phyloP scores from a whole-genome alignment of 805 yeast genomes.

The Spathaspora passalidarum region DNA sequence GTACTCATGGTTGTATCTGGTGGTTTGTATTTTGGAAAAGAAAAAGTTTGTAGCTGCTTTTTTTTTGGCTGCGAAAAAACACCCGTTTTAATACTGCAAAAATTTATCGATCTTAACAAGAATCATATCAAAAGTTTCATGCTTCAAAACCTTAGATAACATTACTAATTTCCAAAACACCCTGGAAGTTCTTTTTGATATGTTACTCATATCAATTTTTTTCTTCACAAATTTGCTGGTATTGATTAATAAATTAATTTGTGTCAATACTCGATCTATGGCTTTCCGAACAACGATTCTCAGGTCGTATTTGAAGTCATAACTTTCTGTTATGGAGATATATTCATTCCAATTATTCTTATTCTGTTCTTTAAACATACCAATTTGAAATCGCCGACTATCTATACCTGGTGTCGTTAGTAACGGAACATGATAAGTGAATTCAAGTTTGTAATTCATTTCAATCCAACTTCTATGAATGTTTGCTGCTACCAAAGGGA shows the following conservation, averaged over 20 bases:
- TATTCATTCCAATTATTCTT: constrained; percentile 16
- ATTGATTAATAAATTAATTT: constrained; percentile 1
- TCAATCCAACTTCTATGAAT: constrained; percentile 27
- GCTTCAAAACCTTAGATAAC: constrained; percentile 7
- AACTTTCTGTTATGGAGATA: constrained; percentile 18
- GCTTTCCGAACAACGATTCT: constrained; percentile 10
- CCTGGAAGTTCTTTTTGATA: neutral
- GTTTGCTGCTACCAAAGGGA: constrained; percentile 27
- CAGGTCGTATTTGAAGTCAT: constrained; percentile 15
- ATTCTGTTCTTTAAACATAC: constrained; percentile 6
- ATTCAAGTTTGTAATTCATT: constrained; percentile 13
- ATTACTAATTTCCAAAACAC: constrained; percentile 10
- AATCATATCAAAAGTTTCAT: constrained; percentile 4
- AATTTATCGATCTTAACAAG: constrained; percentile 4
- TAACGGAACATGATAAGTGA: constrained; percentile 25
- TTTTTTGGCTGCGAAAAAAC: constrained; percentile 1
- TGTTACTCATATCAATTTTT: constrained; percentile 4
- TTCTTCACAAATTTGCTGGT: neutral
- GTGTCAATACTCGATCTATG: constrained; percentile 7
- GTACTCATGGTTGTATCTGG: neutral
- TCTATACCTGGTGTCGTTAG: constrained; percentile 28
- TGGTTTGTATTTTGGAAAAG: neutral
- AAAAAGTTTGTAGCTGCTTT: neutral
- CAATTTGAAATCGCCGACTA: constrained; percentile 13
- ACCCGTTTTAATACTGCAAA: neutral